Evolutionary conservation across 768 basidiomycete genomes (phyloP).

Genomic region (Suillus cothurnatus): DNA sequence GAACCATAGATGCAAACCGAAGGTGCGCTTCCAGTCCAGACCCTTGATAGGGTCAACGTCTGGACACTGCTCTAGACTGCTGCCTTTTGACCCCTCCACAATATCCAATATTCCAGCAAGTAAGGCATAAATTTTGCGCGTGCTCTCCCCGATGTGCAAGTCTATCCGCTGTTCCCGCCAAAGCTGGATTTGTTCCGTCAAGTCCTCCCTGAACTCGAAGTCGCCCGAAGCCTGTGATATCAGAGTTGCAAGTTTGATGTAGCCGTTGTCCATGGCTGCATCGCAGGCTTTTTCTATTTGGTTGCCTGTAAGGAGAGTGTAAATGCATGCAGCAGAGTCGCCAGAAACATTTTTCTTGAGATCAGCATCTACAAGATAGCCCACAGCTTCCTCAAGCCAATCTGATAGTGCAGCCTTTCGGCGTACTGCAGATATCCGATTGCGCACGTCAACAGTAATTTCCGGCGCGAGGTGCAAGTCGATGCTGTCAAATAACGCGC

Average conservation of each 20-base stretch:
- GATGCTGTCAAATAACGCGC: constrained; percentile 86
- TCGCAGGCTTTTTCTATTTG: constrained; percentile 85
- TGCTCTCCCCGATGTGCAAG: constrained; percentile 61
- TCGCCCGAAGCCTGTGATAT: constrained; percentile 87
- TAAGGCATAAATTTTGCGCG: constrained; percentile 81
- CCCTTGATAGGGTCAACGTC: constrained; percentile 68
- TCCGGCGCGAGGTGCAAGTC: constrained; percentile 58
- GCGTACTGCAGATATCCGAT: constrained; percentile 61
- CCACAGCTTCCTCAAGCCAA: constrained; percentile 82
- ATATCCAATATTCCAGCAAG: constrained; percentile 75
- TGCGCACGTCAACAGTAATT: constrained; percentile 61
- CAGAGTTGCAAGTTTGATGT: constrained; percentile 85
- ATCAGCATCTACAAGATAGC: constrained; percentile 71
- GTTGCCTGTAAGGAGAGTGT: constrained; percentile 82
- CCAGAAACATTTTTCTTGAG: constrained; percentile 51
- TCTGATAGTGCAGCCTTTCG: constrained; percentile 79
- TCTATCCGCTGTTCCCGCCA: constrained; percentile 84
- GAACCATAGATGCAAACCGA: constrained; percentile 92
- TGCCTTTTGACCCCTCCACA: constrained; percentile 54
- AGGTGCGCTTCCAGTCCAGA: constrained; percentile 92
- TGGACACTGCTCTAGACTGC: constrained; percentile 51
- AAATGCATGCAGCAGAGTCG: constrained; percentile 56
- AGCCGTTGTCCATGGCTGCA: constrained; percentile 70
- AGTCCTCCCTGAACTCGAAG: constrained; percentile 68
- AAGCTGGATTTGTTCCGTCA: constrained; percentile 72